Evolutionary conservation across 139 green algal genomes (phyloP).

Genomic region (Coelastrella sp.): DNA sequence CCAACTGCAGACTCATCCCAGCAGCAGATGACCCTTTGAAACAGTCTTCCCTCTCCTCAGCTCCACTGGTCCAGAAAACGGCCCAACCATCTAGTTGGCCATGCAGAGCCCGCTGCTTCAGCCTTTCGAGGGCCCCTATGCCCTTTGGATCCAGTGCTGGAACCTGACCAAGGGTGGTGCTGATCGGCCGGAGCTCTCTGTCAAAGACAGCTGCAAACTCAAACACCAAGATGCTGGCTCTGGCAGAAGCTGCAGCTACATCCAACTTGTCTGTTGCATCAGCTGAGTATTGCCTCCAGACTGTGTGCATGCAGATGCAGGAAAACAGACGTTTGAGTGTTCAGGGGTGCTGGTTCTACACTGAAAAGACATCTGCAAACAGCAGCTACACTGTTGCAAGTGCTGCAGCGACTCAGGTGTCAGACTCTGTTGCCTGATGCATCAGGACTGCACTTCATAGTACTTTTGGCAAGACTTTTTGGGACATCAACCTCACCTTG

Average conservation of each 20-base stretch:
- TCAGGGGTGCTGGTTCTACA: too few relatives aligned
- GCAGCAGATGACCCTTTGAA: neutral
- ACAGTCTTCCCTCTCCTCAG: conserved; percentile 1
- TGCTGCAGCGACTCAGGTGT: too few relatives aligned
- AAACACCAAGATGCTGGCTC: conserved; percentile 4
- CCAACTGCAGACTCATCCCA: conserved; percentile 6
- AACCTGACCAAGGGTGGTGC: too few relatives aligned
- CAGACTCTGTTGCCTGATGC: too few relatives aligned
- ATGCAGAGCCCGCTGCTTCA: neutral
- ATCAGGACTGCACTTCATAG: too few relatives aligned
- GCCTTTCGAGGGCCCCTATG: neutral
- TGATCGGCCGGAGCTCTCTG: neutral
- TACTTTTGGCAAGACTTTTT: too few relatives aligned
- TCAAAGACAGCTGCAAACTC: neutral
- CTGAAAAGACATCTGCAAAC: too few relatives aligned
- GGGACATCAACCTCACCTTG: too few relatives aligned
- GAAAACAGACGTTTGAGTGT: too few relatives aligned
- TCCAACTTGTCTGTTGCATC: conserved; percentile 3
- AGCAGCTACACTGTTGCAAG: too few relatives aligned
- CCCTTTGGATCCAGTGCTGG: conserved; percentile 18
- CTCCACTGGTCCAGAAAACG: neutral
- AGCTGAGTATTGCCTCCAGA: neutral
- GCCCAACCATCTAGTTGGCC: neutral
- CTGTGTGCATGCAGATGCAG: too few relatives aligned
- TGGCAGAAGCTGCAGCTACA: conserved; percentile 12